Conservation (phyloP, 768 basidiomycete species). For the Lactarius sp. region DNA sequence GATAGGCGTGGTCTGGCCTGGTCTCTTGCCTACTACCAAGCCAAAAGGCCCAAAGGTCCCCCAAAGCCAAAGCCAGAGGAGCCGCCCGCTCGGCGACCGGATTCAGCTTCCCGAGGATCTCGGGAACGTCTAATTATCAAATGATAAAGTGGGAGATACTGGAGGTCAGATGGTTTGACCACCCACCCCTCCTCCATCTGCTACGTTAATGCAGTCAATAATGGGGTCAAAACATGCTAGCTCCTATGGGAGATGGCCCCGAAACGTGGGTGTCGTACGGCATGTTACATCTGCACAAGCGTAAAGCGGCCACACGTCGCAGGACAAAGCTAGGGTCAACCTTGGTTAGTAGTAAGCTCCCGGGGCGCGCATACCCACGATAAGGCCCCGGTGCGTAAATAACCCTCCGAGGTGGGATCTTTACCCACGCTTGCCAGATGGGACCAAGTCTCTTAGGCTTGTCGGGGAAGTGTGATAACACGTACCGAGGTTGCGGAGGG, state of each 20-base stretch:
- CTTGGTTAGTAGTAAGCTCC: constrained; percentile 3
- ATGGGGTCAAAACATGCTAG: neutral
- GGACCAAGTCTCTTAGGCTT: neutral
- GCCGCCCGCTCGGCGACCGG: neutral
- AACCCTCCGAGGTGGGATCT: neutral
- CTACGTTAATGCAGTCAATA: neutral
- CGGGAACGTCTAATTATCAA: constrained; percentile 11
- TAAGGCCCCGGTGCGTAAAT: constrained; percentile 1
- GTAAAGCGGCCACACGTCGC: constrained; percentile 1
- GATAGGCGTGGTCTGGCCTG: constrained; percentile 12
- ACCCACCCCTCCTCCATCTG: neutral
- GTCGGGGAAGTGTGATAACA: neutral
- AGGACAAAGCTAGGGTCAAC: neutral
- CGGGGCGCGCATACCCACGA: constrained; percentile 2
- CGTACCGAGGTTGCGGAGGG: neutral
- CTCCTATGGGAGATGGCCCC: constrained; percentile 7
- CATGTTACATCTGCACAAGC: neutral
- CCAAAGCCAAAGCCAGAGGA: neutral
- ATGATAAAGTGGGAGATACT: neutral
- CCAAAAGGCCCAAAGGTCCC: neutral
- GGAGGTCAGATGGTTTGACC: constrained; percentile 5
- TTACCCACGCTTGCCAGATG: neutral
- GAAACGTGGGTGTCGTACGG: constrained; percentile 4
- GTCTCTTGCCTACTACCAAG: neutral
- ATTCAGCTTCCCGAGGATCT: constrained; percentile 16